Base-by-base conservation (phyloP, 495 filamentous ascomycete species). In the Terfezia claveryi region DNA sequence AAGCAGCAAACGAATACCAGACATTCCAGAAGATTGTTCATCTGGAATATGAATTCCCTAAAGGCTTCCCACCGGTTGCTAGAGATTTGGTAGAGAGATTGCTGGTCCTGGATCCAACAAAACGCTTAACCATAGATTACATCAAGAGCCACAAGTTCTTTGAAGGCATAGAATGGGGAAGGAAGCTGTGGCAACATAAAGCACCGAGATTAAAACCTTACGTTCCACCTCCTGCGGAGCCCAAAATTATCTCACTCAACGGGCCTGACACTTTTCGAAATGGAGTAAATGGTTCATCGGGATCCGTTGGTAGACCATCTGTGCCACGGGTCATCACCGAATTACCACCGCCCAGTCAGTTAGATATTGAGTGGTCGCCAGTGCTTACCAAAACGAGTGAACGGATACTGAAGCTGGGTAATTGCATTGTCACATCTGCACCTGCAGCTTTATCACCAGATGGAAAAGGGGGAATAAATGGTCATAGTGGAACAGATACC, bases 291-390 rank as follows among this genome's bases (percentile, higher is more conserved):
- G 41, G 41, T 2, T 46, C 41, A 14, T 46, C 41, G 4, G 41
- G 14, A 46, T 46, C 41, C 4, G 59, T 66, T 46, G 56, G 56
- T 12, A 56, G 66, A 44, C 69, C 67, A 57, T 72, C 69, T 55
- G 80, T 85, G 20, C 80, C 87, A 10, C 76, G 87, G 56, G 78
- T 95, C 44, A 91, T 96, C 55, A 96, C 92, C 2, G 92, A 99
- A 66, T 73, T 99, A 27, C 87, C 92, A 2, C 88, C 92, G 36
- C 92, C 92, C 10, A 93, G 83, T 55, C 92, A 99, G 66, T 73
- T 99, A 14, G 92, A 99, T 67, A 94, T 99, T 56, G 92, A 96
- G 68, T 99, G 92, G 92, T 95, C 89, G 2, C 92, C 92, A 9
- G 92, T 99, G 3, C 69, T 99, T 54, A 94, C 84, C 36, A 81